A percentile compares a stretch with the other conserved stretches of the same genome.
Evolutionary conservation across 495 filamentous ascomycete species (phyloP).

Genomic region (Hypoxylon subgilvum): DNA sequence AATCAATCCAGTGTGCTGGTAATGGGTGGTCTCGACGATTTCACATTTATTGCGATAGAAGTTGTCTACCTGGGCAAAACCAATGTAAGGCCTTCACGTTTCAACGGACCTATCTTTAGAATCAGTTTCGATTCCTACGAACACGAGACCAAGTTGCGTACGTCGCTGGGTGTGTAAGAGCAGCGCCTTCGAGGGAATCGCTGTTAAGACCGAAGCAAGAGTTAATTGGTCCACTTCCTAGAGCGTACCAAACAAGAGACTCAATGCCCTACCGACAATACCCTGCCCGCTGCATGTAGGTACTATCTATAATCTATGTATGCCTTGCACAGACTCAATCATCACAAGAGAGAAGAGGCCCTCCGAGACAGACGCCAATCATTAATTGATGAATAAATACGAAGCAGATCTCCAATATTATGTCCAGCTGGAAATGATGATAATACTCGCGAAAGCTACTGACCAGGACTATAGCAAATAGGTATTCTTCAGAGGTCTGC

Average conservation of each 20-base stretch:
- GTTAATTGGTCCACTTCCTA: slow-evolving; percentile 24
- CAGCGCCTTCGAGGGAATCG: slow-evolving; percentile 12
- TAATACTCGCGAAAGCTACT: no score
- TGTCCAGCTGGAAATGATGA: no score
- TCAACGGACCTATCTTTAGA: slow-evolving; percentile 33
- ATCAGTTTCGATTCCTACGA: slow-evolving; percentile 14
- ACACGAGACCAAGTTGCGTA: slow-evolving; percentile 3
- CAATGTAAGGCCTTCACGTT: slow-evolving; percentile 17
- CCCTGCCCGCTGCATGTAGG: no score
- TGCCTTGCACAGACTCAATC: slow-evolving; percentile 26
- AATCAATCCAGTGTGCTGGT: slow-evolving; percentile 38
- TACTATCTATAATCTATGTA: no score
- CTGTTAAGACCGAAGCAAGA: slow-evolving; percentile 17
- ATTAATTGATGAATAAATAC: slow-evolving; percentile 10
- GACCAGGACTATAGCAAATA: no score
- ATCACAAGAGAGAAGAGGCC: slow-evolving; percentile 2
- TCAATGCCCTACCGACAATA: slow-evolving; percentile 23
- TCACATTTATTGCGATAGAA: slow-evolving; percentile 29
- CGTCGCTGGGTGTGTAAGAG: slow-evolving; percentile 16
- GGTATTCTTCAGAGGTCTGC: no score
- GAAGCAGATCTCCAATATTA: not conserved
- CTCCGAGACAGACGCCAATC: not conserved
- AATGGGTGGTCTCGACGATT: slow-evolving; percentile 33
- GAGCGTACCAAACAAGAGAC: slow-evolving; percentile 25
- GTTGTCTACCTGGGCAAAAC: slow-evolving; percentile 10